Conservation (phyloP, 495 filamentous ascomycete genomes). For the Immersiella caudata region DNA sequence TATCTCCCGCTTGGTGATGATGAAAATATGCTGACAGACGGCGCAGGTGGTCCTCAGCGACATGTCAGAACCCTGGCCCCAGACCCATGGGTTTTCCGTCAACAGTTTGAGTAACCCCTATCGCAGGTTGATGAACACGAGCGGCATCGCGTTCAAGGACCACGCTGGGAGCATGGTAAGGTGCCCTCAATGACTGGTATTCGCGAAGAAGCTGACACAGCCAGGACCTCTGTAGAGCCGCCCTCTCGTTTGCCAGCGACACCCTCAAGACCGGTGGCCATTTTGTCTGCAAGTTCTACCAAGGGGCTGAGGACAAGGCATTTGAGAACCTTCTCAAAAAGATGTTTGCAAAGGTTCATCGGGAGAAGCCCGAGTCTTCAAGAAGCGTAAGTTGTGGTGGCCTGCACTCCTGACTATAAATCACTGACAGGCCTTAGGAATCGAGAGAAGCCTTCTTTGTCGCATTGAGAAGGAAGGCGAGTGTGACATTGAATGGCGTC, state of each 20-base stretch:
- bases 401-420: neutral
- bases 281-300: slow-evolving; percentile 98
- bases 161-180: slow-evolving; percentile 93
- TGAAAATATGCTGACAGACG: slow-evolving; percentile 21
- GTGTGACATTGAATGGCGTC: slow-evolving; percentile 39
- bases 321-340: slow-evolving; percentile 71
- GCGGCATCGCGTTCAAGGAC: slow-evolving; percentile 80
- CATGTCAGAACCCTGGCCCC: slow-evolving; percentile 96
- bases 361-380: slow-evolving; percentile 89
- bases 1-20: neutral
- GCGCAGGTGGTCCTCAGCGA: slow-evolving; percentile 81
- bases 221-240: slow-evolving; percentile 86
- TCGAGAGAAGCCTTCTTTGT: slow-evolving; percentile 90
- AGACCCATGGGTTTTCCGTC: slow-evolving; percentile 74
- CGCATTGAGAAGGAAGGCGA: slow-evolving; percentile 62
- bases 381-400: slow-evolving; percentile 64
- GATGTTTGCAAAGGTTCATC: slow-evolving; percentile 75
- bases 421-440: slow-evolving; percentile 60
- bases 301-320: slow-evolving; percentile 79
- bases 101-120: slow-evolving; percentile 90
- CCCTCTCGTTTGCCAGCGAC: slow-evolving; percentile 79
- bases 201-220: neutral
- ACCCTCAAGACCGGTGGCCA: slow-evolving; percentile 80
- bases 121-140: slow-evolving; percentile 98
- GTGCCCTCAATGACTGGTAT: neutral